Percentiles rank a stretch among this genome's conserved stretches.
phyloP scores from a whole-genome alignment of 2,329 filamentous ascomycete genomes.

The Penicillium brasilianum region DNA sequence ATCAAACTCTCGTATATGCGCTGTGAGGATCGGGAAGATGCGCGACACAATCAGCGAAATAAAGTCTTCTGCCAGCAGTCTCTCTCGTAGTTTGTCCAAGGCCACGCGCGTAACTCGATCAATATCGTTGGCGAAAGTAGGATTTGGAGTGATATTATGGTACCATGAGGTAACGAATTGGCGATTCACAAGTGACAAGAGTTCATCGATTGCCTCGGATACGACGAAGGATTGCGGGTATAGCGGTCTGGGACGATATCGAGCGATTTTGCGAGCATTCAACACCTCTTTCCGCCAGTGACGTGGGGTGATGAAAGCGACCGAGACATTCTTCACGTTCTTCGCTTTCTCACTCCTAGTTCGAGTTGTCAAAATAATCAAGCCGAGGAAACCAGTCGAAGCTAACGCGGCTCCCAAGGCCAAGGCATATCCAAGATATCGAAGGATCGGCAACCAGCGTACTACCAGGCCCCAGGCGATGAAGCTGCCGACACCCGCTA shows the following conservation, averaged over 20 bases:
- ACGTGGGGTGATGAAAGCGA: constrained; percentile 65
- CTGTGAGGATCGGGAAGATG: constrained; percentile 84
- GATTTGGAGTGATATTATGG: constrained; percentile 77
- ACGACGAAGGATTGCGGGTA: constrained; percentile 77
- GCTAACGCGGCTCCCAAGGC: constrained; percentile 67
- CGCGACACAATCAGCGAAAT: constrained; percentile 81
- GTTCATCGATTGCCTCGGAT: constrained; percentile 76
- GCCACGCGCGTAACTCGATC: constrained; percentile 78
- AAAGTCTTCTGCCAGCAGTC: constrained; percentile 76
- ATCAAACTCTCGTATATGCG: constrained; percentile 87
- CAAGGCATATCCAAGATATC: constrained; percentile 86
- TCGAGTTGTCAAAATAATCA: constrained; percentile 64
- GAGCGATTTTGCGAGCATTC: constrained; percentile 67
- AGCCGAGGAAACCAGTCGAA: constrained; percentile 59
- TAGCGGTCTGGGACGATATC: constrained; percentile 71
- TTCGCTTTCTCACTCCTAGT: constrained; percentile 41
- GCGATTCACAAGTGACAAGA: constrained; percentile 76
- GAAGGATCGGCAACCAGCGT: constrained; percentile 80
- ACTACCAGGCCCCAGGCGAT: constrained; percentile 87
- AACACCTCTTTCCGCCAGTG: constrained; percentile 74
- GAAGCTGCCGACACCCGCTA: constrained; percentile 56
- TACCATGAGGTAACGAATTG: constrained; percentile 94
- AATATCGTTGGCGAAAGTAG: constrained; percentile 82
- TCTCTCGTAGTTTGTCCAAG: constrained; percentile 71
- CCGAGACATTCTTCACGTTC: constrained; percentile 50